Evolutionary conservation across 1,284 basidiomycete genomes (phyloP).

Genomic region (Ganoderma lingzhi): DNA sequence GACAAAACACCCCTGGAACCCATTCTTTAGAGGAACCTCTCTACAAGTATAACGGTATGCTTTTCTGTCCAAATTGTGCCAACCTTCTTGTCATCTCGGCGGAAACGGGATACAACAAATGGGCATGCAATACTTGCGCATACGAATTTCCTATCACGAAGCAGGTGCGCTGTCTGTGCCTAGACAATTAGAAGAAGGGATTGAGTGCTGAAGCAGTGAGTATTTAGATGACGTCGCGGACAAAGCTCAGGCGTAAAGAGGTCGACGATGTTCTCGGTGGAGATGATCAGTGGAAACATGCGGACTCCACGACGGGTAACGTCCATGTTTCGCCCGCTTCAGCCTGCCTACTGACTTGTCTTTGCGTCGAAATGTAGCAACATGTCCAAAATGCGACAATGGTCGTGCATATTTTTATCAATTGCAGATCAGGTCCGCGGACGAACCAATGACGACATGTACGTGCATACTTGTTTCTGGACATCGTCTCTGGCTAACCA

Average conservation of each 20-base stretch:
- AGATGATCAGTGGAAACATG: conserved; percentile 95
- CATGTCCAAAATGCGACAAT: conserved; percentile 93
- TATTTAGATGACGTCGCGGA: conserved; percentile 85
- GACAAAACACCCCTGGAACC: not conserved
- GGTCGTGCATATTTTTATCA: conserved; percentile 94
- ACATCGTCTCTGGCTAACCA: conserved; percentile 17
- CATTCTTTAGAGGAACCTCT: not conserved
- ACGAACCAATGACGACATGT: conserved; percentile 98
- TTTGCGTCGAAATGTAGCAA: conserved; percentile 48
- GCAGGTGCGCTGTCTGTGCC: conserved; percentile 58
- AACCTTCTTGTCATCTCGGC: conserved; percentile 89
- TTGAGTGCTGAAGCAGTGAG: not conserved
- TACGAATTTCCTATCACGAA: conserved; percentile 90
- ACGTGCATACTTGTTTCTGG: conserved; percentile 47
- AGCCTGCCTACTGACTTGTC: not conserved
- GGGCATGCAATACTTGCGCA: conserved; percentile 93
- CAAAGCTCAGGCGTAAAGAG: conserved; percentile 83
- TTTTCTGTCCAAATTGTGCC: conserved; percentile 96
- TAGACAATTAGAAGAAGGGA: not conserved
- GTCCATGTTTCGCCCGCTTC: conserved; percentile 28
- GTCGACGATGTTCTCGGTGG: conserved; percentile 96
- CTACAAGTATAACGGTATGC: conserved; percentile 43
- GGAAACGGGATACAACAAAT: conserved; percentile 84
- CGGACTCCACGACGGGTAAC: conserved; percentile 85
- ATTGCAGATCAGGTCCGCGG: conserved; percentile 95